Evolutionary conservation across 768 basidiomycete species (phyloP).

Genomic region (Phanerochaete sordida): DNA sequence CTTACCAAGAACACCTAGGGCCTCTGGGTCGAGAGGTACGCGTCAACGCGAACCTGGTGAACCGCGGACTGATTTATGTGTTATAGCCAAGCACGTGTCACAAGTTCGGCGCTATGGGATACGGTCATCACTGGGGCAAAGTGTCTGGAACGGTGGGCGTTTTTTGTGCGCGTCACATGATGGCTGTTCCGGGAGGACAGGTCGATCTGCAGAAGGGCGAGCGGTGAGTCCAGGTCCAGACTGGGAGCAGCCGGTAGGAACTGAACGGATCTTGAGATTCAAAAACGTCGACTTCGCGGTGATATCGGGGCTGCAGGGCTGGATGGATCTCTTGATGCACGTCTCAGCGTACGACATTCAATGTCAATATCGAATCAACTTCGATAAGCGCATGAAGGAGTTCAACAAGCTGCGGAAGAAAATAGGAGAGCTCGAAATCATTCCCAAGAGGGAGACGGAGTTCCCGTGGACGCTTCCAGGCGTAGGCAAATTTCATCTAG

Average conservation of each 20-base stretch:
- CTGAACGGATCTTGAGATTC: background rate
- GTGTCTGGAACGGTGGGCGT: constrained; percentile 15
- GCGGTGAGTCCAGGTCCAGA: too few relatives aligned
- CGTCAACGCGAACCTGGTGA: background rate
- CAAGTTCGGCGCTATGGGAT: constrained; percentile 16
- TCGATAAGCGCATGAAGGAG: constrained; percentile 7
- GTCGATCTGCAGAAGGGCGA: constrained; percentile 19
- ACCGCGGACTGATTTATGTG: background rate
- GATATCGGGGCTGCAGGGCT: constrained; percentile 8
- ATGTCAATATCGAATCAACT: constrained; percentile 20
- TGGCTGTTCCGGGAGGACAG: constrained; percentile 10
- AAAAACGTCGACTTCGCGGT: constrained; percentile 12
- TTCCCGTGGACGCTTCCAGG: constrained; percentile 5
- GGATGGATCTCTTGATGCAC: constrained; percentile 6
- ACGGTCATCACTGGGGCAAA: constrained; percentile 5
- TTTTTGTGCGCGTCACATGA: constrained; percentile 16
- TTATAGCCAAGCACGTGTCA: constrained; percentile 12
- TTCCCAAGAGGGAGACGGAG: background rate
- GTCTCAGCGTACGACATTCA: constrained; percentile 23
- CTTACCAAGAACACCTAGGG: background rate
- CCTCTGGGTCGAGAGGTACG: constrained; percentile 7
- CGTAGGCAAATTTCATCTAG: constrained; percentile 15
- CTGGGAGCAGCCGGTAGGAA: too few relatives aligned
- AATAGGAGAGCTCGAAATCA: constrained; percentile 1
- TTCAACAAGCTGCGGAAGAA: background rate